Evolutionary conservation across 352 stramenopile genomes (phyloP), one percentile per base, ranked within the genome.

Genomic region (Thraustochytrium sp.): DNA sequence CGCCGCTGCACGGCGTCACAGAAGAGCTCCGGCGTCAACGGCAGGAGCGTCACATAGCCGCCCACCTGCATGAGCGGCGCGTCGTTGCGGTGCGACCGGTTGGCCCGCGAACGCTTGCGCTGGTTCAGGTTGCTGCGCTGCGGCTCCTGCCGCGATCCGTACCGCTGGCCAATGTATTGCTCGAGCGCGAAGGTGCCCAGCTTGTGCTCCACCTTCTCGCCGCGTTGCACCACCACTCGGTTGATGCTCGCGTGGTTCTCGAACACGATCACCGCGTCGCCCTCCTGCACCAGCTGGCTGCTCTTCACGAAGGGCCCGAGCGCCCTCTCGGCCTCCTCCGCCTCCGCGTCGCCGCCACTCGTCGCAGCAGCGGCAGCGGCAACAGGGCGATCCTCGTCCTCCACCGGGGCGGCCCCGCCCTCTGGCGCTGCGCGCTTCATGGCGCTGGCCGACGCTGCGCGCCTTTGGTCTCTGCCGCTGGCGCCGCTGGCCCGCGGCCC

Each of bases 21-120:
- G 64, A 64, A 84, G 31, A 84, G 75, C 62, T 84, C 75, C 13
- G 75, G 75, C 42, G 75, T 84, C 34, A 84, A 3, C 13, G 75
- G 75, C 26, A 84, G 34, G 3, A 84, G 34, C 0, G 36, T 62
- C 5, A 9, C 53, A 31, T 48, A 80, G 75, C 55, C 62, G n/a
- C 62, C 75, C 4, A 80, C 68, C 5, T 61, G 53, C 11, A 80
- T 11, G 4, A 61, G 42, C 11, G 59, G 23, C 4, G 31, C 23
- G 0, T 80, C 31, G 8, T 51, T 29, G 46, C 53, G 46, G 5
- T 8, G 36, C 29, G 4, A 5, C 36, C n/a, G 23, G 38, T n/a
- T 40, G 23, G 59, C 42, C 8, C 59, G 59, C 1, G 34, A 18
- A 18, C 68, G 46, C 51, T 80, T 80, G 26, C 53, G 46, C 42